phyloP scores from a whole-genome alignment of 257 asterid genomes.

The Jacaranda copaia region DNA sequence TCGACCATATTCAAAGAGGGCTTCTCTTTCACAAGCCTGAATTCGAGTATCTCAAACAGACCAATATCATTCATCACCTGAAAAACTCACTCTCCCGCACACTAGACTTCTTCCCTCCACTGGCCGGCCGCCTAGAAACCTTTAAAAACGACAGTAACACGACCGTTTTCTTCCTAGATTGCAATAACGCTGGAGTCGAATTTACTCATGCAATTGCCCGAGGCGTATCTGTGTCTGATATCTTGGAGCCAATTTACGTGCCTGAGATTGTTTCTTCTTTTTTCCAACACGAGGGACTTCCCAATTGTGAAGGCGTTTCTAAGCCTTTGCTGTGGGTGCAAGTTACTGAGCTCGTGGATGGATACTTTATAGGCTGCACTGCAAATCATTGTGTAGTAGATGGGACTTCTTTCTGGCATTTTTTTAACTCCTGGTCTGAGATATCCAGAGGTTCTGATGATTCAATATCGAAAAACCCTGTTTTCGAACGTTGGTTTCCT shows the following conservation, averaged over 20 bases:
- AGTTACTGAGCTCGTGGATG: constrained; percentile 47
- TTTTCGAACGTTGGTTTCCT: constrained; percentile 42
- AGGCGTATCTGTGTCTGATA: constrained; percentile 24
- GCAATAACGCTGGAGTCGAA: constrained; percentile 41
- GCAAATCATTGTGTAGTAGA: constrained; percentile 41
- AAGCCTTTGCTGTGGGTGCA: constrained; percentile 53
- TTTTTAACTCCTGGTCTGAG: constrained; percentile 52
- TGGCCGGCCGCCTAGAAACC: constrained; percentile 46
- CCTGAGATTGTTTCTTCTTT: constrained; percentile 43
- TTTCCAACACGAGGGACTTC: constrained; percentile 38
- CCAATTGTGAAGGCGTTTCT: constrained; percentile 38
- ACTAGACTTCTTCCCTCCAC: constrained; percentile 48
- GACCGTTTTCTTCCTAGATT: constrained; percentile 28
- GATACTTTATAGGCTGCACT: constrained; percentile 45
- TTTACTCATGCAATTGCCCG: constrained; percentile 39
- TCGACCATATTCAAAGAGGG: constrained; percentile 34
- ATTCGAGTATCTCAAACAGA: not conserved
- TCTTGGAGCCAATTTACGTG: constrained; percentile 17
- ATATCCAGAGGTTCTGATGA: constrained; percentile 34
- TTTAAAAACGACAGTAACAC: constrained; percentile 1
- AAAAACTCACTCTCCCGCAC: constrained; percentile 41
- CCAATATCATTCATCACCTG: constrained; percentile 42
- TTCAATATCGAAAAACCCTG: constrained; percentile 25
- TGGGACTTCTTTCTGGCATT: constrained; percentile 51
- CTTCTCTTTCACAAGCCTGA: constrained; percentile 33